Base-by-base conservation (phyloP, 805 yeast genomes). In the Wickerhamomyces chaumierensis region DNA sequence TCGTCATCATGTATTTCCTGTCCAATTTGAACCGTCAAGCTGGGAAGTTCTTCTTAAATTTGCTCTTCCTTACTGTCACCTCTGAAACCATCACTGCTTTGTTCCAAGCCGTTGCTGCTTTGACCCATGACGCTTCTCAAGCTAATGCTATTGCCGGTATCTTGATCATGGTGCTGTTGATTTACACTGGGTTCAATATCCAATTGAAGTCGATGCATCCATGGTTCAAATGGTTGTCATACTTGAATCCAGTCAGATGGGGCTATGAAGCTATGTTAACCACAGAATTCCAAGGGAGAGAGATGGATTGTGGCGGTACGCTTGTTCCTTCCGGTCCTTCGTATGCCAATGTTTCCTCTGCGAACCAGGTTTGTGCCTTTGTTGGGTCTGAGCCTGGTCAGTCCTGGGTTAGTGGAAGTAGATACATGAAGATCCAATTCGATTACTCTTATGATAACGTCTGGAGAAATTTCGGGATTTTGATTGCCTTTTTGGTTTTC, bases 401-500 rank as follows among this genome's bases (percentile, higher is more conserved):
- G 18, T 41, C 52, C 12, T 46, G 45, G 36, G 83, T 84, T 35
- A 49, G 56, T 27, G 95, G 94, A 47, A 73, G 75, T 45, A 58
- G 56, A 29, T 84, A 80, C 51, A 45, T 84, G 40, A 43, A 44
- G 4, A 49, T 48, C 3, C 55, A 75, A 7, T 84, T 57, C 57
- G 52, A 58, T 32, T 85, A 78, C 62, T 51, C 52, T 17, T 74
- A 68, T 49, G 44, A 57, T 18, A 84, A 85, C 57, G 67, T 71
- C 37, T 85, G 95, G 95, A 75, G 94, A 63, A 81, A 85, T 55
- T 67, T 80, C 41, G 95, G 87, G 51, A 73, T 80, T 42, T 42
- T 72, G 43, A 53, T 76, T 51, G 84, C 68, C 2, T 78, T 66
- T 48, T 56, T 60, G 19, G 42, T 75, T 23, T 65, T 76, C 53